Conservation (phyloP, 495 filamentous ascomycete species). For the Aspergillus campestris region DNA sequence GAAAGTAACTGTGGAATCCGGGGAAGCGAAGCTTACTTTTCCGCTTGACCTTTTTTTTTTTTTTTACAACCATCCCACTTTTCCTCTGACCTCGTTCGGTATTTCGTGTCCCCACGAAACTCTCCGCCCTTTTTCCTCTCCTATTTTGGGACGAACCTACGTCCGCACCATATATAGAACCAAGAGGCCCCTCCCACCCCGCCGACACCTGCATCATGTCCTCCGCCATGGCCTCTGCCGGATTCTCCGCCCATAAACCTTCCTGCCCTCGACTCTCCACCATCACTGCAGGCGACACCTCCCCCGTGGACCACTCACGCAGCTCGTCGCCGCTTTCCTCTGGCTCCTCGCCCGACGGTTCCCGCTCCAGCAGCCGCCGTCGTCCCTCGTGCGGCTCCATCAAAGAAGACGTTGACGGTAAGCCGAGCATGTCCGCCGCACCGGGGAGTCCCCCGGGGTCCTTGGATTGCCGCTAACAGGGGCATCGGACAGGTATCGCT, state of each 20-base stretch:
- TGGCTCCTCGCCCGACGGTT: slow-evolving; percentile 30
- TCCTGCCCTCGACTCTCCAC: slow-evolving; percentile 15
- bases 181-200: slow-evolving; percentile 8
- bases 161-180: slow-evolving; percentile 23
- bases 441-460: neutral
- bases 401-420: slow-evolving; percentile 41
- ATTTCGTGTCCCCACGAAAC: neutral
- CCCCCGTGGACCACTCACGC: slow-evolving; percentile 21
- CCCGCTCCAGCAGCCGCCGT: slow-evolving; percentile 34
- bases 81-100: neutral
- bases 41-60: slow-evolving; percentile 11
- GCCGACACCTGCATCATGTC: slow-evolving; percentile 22
- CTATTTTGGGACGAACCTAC: slow-evolving; percentile 12
- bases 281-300: slow-evolving; percentile 17
- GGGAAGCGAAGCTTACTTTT: slow-evolving; percentile 25
- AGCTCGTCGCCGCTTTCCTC: slow-evolving; percentile 28
- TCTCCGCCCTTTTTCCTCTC: neutral
- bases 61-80: neutral
- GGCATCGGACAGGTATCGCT: slow-evolving; percentile 41
- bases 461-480: slow-evolving; percentile 1
- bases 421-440: slow-evolving; percentile 3
- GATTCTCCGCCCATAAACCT: slow-evolving; percentile 17
- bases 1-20: slow-evolving; percentile 23
- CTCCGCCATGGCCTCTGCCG: slow-evolving; percentile 17
- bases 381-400: slow-evolving; percentile 38